A percentile compares a stretch with the other conserved stretches of the same genome.
Evolutionary conservation across 1,284 basidiomycete genomes (phyloP).

Genomic region (Porogramme epimiltina): DNA sequence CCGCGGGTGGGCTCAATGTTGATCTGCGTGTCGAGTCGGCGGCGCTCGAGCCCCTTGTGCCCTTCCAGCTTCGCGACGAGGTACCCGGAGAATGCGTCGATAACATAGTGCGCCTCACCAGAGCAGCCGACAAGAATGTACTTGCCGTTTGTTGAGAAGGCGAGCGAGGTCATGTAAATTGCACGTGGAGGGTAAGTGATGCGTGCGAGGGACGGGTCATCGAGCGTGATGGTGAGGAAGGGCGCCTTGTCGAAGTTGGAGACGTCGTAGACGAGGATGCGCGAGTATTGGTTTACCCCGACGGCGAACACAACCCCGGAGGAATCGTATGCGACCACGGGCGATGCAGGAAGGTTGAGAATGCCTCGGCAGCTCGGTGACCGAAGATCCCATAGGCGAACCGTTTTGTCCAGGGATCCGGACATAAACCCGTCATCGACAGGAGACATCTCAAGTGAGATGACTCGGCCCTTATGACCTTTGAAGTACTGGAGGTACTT

Average conservation of each 20-base stretch:
- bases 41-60: slow-evolving; percentile 76
- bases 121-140: slow-evolving; percentile 93
- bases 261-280: slow-evolving; percentile 88
- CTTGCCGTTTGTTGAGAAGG: slow-evolving; percentile 90
- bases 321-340: slow-evolving; percentile 90
- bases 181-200: slow-evolving; percentile 84
- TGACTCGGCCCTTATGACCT: slow-evolving; percentile 89
- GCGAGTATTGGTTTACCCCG: slow-evolving; percentile 83
- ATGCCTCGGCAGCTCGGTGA: slow-evolving; percentile 75
- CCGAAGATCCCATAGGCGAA: slow-evolving; percentile 96
- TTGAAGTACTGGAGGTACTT: slow-evolving; percentile 95
- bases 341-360: slow-evolving; percentile 69
- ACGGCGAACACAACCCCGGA: slow-evolving; percentile 93
- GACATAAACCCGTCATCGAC: slow-evolving; percentile 96
- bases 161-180: slow-evolving; percentile 89
- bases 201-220: slow-evolving; percentile 75
- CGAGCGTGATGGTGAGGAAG: slow-evolving; percentile 81
- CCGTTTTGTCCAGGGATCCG: slow-evolving; percentile 90
- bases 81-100: slow-evolving; percentile 86
- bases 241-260: slow-evolving; percentile 91
- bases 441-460: slow-evolving; percentile 91
- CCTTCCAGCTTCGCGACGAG: slow-evolving; percentile 85
- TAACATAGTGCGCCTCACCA: slow-evolving; percentile 88
- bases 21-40: slow-evolving; percentile 51
- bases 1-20: slow-evolving; percentile 75